A percentile compares a stretch with the other conserved stretches of the same genome.
These are phyloP conservation scores for Venturia nashicola DNA, from an alignment of 2,329 filamentous ascomycete genomes.

Conservation along the genomic window DNA sequence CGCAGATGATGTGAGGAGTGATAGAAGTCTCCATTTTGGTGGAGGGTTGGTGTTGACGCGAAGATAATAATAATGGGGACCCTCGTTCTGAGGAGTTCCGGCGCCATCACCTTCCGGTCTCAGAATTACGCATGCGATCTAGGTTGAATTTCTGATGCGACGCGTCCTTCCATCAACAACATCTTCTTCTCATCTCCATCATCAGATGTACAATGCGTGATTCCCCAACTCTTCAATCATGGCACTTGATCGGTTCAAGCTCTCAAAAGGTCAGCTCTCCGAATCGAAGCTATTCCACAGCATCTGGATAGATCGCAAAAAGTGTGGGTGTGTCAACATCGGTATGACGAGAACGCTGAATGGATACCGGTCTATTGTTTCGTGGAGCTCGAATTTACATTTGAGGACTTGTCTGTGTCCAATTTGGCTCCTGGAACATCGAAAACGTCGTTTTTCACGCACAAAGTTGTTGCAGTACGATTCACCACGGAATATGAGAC, in stretches of 20 bases:
- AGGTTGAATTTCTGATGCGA: too few relatives aligned
- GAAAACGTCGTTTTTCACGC: conserved; percentile 40
- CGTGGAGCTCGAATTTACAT: conserved; percentile 50
- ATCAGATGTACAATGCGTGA: not conserved
- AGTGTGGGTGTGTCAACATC: conserved; percentile 24
- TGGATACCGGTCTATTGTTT: conserved; percentile 57
- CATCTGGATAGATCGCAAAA: conserved; percentile 23
- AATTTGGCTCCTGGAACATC: conserved; percentile 42
- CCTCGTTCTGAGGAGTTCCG: too few relatives aligned
- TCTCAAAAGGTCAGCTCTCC: not conserved
- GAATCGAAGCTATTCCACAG: conserved; percentile 18
- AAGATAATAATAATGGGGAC: too few relatives aligned
- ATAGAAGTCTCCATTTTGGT: not conserved
- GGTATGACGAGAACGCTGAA: conserved; percentile 23
- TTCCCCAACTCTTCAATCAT: not conserved
- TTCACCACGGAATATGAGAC: conserved; percentile 34
- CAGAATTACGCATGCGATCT: too few relatives aligned
- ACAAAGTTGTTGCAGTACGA: conserved; percentile 39
- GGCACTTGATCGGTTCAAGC: not conserved
- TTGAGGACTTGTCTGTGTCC: conserved; percentile 47
- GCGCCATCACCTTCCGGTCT: too few relatives aligned
- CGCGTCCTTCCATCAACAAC: not conserved
- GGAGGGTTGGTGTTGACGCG: too few relatives aligned
- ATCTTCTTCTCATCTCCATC: not conserved
- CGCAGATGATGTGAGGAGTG: conserved; percentile 48